Evolutionary conservation across 345 rosid genomes (phyloP).

Genomic region (Toxicodendron radicans): DNA sequence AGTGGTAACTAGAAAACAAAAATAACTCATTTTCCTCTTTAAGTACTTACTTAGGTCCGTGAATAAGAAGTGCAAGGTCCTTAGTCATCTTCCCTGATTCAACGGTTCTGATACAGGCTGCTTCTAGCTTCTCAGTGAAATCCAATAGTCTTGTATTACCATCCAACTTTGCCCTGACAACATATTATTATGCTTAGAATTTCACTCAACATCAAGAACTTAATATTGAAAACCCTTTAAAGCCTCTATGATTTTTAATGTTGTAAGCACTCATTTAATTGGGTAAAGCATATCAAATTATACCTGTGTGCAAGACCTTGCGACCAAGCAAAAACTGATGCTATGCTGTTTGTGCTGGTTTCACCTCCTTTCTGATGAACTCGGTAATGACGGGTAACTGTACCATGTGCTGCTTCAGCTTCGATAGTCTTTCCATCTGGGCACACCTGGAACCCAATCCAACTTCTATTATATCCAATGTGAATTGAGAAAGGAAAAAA

Average conservation of each 20-base stretch:
- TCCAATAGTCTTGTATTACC: slow-evolving; percentile 55
- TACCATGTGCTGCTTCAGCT: slow-evolving; percentile 90
- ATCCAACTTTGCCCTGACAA: slow-evolving; percentile 79
- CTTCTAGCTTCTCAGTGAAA: slow-evolving; percentile 73
- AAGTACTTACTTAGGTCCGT: slow-evolving; percentile 55
- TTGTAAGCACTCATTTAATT: background rate
- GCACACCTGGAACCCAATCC: slow-evolving; percentile 58
- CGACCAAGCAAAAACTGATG: slow-evolving; percentile 88
- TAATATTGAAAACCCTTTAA: background rate
- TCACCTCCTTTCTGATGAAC: slow-evolving; percentile 88
- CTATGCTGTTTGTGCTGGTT: slow-evolving; percentile 89
- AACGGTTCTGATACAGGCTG: slow-evolving; percentile 64
- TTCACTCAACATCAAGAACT: slow-evolving; percentile 5
- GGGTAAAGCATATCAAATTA: background rate
- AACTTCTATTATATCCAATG: slow-evolving; percentile 3
- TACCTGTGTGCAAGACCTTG: slow-evolving; percentile 86
- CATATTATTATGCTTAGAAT: slow-evolving; percentile 6
- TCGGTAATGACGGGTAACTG: slow-evolving; percentile 81
- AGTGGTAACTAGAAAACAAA: background rate
- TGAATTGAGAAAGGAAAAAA: background rate
- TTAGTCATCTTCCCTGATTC: slow-evolving; percentile 86
- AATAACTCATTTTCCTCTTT: background rate
- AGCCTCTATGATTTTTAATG: background rate
- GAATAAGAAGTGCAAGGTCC: slow-evolving; percentile 69
- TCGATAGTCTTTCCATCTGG: slow-evolving; percentile 92